A percentile compares a stretch with the other conserved stretches of the same genome.
phyloP scores from a whole-genome alignment of 2,329 filamentous ascomycete species.

The Exophiala calicioides region DNA sequence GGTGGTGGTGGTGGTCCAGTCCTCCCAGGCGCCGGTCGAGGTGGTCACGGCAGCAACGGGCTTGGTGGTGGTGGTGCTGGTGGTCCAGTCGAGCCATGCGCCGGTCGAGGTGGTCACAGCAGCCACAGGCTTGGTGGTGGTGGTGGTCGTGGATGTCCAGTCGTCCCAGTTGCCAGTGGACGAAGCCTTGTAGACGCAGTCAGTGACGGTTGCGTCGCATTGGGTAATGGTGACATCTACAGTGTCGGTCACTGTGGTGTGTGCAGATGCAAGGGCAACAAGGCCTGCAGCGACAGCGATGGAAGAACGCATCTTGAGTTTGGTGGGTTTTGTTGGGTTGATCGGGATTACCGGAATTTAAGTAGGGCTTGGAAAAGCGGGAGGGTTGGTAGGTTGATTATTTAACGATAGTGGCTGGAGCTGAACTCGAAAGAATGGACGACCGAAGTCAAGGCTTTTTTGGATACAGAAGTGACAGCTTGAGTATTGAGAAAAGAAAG shows the following conservation, averaged over 20 bases:
- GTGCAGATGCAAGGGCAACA: slow-evolving; percentile 34
- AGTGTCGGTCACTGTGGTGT: slow-evolving; percentile 56
- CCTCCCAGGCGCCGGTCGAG: slow-evolving; percentile 4
- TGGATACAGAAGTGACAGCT: slow-evolving; percentile 29
- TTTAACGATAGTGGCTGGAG: slow-evolving; percentile 30
- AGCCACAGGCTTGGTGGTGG: slow-evolving; percentile 13
- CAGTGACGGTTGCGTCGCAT: slow-evolving; percentile 60
- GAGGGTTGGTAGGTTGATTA: slow-evolving; percentile 10
- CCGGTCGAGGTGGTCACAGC: slow-evolving; percentile 7
- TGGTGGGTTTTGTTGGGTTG: slow-evolving; percentile 17
- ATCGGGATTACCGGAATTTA: slow-evolving; percentile 22
- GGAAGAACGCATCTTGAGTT: slow-evolving; percentile 36
- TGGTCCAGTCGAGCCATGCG: slow-evolving; percentile 7
- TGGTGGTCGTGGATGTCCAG: slow-evolving; percentile 11
- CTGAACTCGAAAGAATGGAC: slow-evolving; percentile 33
- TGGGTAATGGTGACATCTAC: slow-evolving; percentile 64
- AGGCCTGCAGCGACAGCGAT: slow-evolving; percentile 40
- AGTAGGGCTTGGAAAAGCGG: slow-evolving; percentile 14
- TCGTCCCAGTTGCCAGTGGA: slow-evolving; percentile 14
- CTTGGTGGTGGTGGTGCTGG: slow-evolving; percentile 11
- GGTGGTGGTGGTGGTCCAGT: slow-evolving; percentile 15
- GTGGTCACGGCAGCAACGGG: slow-evolving; percentile 3
- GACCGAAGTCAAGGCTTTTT: slow-evolving; percentile 30
- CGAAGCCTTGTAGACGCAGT: slow-evolving; percentile 50
- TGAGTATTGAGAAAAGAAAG: slow-evolving; percentile 24